Evolutionary conservation across 164 flowering plant genomes (phyloP).

Genomic region (Magnolia officinalis): DNA sequence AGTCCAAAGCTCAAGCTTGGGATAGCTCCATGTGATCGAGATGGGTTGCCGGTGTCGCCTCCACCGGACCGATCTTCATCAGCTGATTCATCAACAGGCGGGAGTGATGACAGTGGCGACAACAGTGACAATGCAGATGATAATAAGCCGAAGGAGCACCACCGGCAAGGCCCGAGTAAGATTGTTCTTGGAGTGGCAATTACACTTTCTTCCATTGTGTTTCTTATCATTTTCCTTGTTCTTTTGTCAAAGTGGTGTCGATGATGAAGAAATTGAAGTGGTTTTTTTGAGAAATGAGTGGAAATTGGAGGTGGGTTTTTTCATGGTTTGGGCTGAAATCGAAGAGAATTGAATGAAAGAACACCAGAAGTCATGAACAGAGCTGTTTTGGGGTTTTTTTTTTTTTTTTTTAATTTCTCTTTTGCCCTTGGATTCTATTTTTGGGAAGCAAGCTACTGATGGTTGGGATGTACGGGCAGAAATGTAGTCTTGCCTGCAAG

Average conservation of each 20-base stretch:
- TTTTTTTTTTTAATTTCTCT: background rate
- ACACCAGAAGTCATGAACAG: background rate
- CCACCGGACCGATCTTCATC: slow-evolving; percentile 41
- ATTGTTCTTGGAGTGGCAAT: slow-evolving; percentile 90
- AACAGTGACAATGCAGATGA: slow-evolving; percentile 18
- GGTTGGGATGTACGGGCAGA: background rate
- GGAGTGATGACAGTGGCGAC: slow-evolving; percentile 21
- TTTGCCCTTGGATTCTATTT: slow-evolving; percentile 2
- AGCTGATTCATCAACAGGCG: slow-evolving; percentile 22
- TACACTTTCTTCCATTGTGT: slow-evolving; percentile 77
- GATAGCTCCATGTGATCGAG: slow-evolving; percentile 79
- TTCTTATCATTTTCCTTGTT: slow-evolving; percentile 74
- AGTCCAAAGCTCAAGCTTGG: slow-evolving; percentile 80
- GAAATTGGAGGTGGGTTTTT: slow-evolving; percentile 15
- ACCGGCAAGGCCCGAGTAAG: slow-evolving; percentile 75
- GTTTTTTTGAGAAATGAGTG: slow-evolving; percentile 5
- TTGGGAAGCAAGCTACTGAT: background rate
- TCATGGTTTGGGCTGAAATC: background rate
- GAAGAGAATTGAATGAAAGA: background rate
- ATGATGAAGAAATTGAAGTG: slow-evolving; percentile 19
- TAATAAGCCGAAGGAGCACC: slow-evolving; percentile 18
- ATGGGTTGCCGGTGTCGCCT: slow-evolving; percentile 74
- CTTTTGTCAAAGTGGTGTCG: slow-evolving; percentile 70
- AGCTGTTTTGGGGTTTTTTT: background rate
- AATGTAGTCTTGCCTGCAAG: background rate